Base-by-base conservation (phyloP, 2,329 filamentous ascomycete genomes). In the Aspergillus cejpii region DNA sequence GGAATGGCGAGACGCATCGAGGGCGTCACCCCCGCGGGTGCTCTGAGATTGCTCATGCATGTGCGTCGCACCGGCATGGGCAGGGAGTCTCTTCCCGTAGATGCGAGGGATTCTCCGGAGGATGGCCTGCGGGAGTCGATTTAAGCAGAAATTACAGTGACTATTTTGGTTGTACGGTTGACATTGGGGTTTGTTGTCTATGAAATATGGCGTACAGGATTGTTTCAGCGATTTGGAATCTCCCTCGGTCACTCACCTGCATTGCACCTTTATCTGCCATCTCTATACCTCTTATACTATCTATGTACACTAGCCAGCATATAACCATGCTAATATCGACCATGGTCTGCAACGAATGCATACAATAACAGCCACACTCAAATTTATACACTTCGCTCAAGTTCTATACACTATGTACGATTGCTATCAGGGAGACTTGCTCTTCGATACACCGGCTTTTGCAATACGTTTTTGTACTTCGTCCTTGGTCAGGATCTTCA, bases 1-100 rank as follows among this genome's bases (percentile, higher is more conserved):
- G 91, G 87, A 0, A 92, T 96, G 75, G 91, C 91, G 24, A 76
- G 88, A 39, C 74, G 92, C 11, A 80, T 96, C 8, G 92, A 98
- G 66, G 91, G 91, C 2, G 75, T 77, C 15, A 74, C 72, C 10
- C 72, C 72, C 11, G 61, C 63, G 11, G 72, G 71, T 24, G 68
- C 69, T 5, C 53, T 74, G 47, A 58, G 68, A 26, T 52, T 74
- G 44, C 55, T 74, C 36, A 64, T 68, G 55, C 59, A 72, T 53
- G 61, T 68, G n/a, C 62, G 64, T 11, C 44, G 40, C 12, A 12
- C 20, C 8, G 31, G 17, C 31, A 19, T 19, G 31, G 11, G 31
- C 31, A n/a, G 62, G 55, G 48, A 50, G 17, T 23, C 37, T 15
- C 14, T 7, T 15, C 23, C 34, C 45, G n/a, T 31, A 39, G 15